Percentiles rank a stretch among this genome's conserved stretches.
Conservation (phyloP, 1,139 yeast species). For the Hyphopichia wangnamkhiaoensis region DNA sequence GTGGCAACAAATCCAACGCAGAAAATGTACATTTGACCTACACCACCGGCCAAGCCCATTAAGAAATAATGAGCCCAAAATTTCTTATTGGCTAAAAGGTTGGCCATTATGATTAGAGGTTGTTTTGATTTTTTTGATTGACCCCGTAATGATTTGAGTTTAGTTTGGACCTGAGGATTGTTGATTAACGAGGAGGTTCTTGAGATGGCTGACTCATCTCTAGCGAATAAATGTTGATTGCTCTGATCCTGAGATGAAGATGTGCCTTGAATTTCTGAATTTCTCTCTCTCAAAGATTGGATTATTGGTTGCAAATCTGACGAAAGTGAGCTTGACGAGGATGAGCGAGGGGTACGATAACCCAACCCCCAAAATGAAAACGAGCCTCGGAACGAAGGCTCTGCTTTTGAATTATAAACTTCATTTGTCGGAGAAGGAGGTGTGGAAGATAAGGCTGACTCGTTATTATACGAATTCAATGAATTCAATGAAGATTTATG, state of each 20-base stretch:
- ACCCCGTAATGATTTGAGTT: not conserved
- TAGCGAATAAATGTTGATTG: not conserved
- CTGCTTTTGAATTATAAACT: not conserved
- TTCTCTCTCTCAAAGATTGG: slow-evolving; percentile 11
- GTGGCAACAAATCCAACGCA: slow-evolving; percentile 46
- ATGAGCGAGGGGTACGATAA: slow-evolving; percentile 26
- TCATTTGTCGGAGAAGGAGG: not conserved
- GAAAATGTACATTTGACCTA: slow-evolving; percentile 46
- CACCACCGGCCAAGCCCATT: slow-evolving; percentile 37
- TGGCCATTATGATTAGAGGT: slow-evolving; percentile 4
- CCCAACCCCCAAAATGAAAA: slow-evolving; percentile 44
- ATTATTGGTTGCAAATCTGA: slow-evolving; percentile 16
- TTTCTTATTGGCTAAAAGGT: slow-evolving; percentile 23
- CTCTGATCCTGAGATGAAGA: not conserved
- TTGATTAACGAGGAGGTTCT: not conserved
- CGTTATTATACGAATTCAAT: slow-evolving; percentile 1
- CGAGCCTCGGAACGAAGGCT: slow-evolving; percentile 30
- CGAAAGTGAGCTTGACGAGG: slow-evolving; percentile 16
- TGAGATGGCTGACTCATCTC: not conserved
- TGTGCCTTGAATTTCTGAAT: slow-evolving; percentile 7
- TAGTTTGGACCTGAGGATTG: slow-evolving; percentile 2
- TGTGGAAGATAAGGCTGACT: not conserved
- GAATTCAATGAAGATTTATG: slow-evolving; percentile 3
- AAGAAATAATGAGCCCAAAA: slow-evolving; percentile 38
- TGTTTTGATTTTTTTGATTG: not conserved